phyloP scores from a whole-genome alignment of 1,284 basidiomycete species.

The Boletus smithii region DNA sequence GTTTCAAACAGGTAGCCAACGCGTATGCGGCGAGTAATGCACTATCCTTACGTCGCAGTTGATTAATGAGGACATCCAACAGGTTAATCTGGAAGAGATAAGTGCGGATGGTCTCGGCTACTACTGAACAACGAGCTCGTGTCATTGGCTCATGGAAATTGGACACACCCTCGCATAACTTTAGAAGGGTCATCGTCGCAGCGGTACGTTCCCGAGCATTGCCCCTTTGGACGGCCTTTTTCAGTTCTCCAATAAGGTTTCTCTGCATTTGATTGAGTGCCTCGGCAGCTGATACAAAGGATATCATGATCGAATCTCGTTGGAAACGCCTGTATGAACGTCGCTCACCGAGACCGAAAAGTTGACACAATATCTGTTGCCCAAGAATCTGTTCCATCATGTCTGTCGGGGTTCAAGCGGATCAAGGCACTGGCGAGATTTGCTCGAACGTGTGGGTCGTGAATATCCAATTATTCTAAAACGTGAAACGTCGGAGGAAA shows the following conservation, averaged over 20 bases:
- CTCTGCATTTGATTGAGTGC: not conserved
- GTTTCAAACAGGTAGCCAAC: slow-evolving; percentile 15
- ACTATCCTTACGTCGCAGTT: slow-evolving; percentile 9
- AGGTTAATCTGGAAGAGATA: slow-evolving; percentile 3
- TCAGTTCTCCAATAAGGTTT: slow-evolving; percentile 11
- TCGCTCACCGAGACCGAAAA: slow-evolving; percentile 24
- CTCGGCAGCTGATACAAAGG: slow-evolving; percentile 3
- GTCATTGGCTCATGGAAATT: not conserved
- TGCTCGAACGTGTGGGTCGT: slow-evolving; percentile 2
- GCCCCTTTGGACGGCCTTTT: not conserved
- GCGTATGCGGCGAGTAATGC: slow-evolving; percentile 14
- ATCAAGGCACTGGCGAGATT: slow-evolving; percentile 17
- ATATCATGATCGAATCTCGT: not conserved
- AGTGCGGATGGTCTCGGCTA: slow-evolving; percentile 7
- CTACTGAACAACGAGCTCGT: not conserved
- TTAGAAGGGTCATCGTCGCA: slow-evolving; percentile 17
- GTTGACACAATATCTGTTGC: not conserved
- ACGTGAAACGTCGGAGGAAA: not conserved
- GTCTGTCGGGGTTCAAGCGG: not conserved
- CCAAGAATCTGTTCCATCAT: not conserved
- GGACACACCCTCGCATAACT: slow-evolving; percentile 7
- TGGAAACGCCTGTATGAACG: not conserved
- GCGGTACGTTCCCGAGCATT: slow-evolving; percentile 14
- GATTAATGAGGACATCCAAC: slow-evolving; percentile 7
- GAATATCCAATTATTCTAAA: slow-evolving; percentile 10